Base-by-base conservation (phyloP, 768 basidiomycete genomes). In the Pleurotus pulmonarius region DNA sequence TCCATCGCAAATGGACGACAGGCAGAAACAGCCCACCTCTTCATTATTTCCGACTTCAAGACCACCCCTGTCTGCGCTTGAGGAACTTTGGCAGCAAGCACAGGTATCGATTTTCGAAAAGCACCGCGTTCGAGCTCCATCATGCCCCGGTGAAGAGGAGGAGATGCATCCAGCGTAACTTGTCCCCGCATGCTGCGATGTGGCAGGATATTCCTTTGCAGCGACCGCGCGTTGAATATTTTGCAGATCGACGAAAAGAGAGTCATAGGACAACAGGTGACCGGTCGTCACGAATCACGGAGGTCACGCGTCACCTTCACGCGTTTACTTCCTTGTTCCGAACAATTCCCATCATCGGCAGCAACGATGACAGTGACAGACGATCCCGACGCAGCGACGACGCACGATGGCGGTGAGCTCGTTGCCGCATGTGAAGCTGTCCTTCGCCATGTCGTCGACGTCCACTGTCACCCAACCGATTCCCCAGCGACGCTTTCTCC, bases 401-500 rank as follows among this genome's bases (percentile, higher is more conserved):
- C 29, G 29, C 29, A 8, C 29, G 29, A 34, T 11, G 20, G 20
- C 41, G 41, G 41, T 5, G n/a, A 44, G 41, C 41, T 9, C 46
- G 49, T 51, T 16, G 13, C 40, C 7, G 43, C 54, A 24, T 45
- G 45, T 55, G 43, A 48, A 26, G 56, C 57, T 48, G 78, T 93
- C 45, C 73, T 91, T 16, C 72, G 69, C 18, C 91, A 91, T 63
- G 73, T 98, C 56, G 79, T 86, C 54, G 95, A 97, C 66, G 90
- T 87, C 0, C 95, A 98, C 62, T 95, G 92, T 70, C 95, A 98
- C 71, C 94, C 95, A 3, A 94, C 91, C 3, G 94, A 96, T 69
- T 81, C 87, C 8, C 69, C 68, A 1, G 63, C 64, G 1, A 53
- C 51, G 9, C 78, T 86, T 39, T 62, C 72, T 6, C 52, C 70